Percentiles rank a stretch among this genome's conserved stretches.
phyloP scores from a whole-genome alignment of 2,329 filamentous ascomycete species.

The Moelleriella libera region DNA sequence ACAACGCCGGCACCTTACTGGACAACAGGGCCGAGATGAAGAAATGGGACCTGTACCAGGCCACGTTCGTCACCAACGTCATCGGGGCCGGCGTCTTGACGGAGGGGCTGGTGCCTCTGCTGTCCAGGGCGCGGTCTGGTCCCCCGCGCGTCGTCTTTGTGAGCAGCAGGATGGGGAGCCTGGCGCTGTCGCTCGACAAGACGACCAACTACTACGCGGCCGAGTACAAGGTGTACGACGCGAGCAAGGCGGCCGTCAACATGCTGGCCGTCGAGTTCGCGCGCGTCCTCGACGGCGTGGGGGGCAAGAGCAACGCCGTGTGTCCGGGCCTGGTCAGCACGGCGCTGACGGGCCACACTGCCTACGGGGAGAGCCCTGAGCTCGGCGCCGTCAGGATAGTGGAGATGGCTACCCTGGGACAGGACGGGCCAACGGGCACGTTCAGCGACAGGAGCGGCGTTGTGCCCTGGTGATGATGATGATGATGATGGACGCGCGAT shows the following conservation, averaged over 20 bases:
- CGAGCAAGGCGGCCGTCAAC: constrained; percentile 27
- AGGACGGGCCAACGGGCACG: constrained; percentile 15
- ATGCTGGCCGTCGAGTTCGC: constrained; percentile 22
- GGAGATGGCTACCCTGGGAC: constrained; percentile 14
- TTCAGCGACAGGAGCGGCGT: constrained; percentile 11
- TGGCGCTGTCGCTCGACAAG: constrained; percentile 14
- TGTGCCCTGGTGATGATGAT: constrained; percentile 7
- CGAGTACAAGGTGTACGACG: constrained; percentile 20
- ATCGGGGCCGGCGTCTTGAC: constrained; percentile 15
- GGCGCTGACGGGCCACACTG: constrained; percentile 9
- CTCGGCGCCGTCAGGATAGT: constrained; percentile 15
- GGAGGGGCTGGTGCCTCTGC: constrained; percentile 13
- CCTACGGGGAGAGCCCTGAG: constrained; percentile 8
- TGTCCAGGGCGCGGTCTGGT: constrained; percentile 9
- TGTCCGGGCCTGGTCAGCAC: constrained; percentile 23
- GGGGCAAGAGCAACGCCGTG: constrained; percentile 18
- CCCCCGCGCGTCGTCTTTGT: constrained; percentile 24
- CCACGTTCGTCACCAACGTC: constrained; percentile 24
- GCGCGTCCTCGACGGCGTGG: constrained; percentile 13
- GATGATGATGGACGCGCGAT: too few species aligned
- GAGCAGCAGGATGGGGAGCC: constrained; percentile 18
- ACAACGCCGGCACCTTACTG: constrained; percentile 19
- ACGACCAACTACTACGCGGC: constrained; percentile 10
- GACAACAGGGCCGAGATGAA: constrained; percentile 9
- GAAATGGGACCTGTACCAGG: constrained; percentile 19